A percentile compares a stretch with the other conserved stretches of the same genome.
Conservation (phyloP, 225 moss, liverwort and hornwort genomes). For the Climacium dendroides region DNA sequence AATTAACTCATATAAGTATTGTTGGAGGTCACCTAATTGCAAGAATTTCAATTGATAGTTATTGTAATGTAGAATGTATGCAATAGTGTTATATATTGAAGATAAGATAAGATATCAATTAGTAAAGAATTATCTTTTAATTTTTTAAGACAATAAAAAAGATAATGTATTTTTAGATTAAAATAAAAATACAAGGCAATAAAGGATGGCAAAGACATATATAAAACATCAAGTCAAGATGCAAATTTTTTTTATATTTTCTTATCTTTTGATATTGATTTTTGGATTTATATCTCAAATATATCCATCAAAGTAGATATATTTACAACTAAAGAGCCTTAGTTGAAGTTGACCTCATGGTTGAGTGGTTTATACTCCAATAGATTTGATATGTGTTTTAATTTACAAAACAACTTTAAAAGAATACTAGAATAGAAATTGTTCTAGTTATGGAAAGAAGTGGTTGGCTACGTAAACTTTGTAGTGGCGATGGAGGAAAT, state of each 20-base stretch:
- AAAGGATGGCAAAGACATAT: fast-evolving
- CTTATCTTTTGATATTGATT: too few relatives aligned
- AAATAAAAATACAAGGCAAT: not conserved
- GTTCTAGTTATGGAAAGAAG: not conserved
- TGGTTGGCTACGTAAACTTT: too few relatives aligned
- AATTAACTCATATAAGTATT: not conserved
- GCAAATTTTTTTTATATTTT: not conserved
- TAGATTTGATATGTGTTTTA: not conserved
- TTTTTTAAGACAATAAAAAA: not conserved
- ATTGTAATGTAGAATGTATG: fast-evolving
- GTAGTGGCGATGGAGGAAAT: too few relatives aligned
- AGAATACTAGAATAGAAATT: not conserved
- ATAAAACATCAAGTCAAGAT: not conserved
- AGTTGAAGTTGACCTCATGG: not conserved
- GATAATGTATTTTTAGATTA: not conserved
- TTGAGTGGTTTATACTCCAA: too few relatives aligned
- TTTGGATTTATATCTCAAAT: not conserved
- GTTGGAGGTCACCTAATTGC: not conserved
- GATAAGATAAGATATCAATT: not conserved
- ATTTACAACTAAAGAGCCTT: not conserved
- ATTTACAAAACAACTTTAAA: not conserved
- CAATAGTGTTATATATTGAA: not conserved
- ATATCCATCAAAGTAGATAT: not conserved
- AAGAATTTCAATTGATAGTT: not conserved
- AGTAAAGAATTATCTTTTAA: not conserved